Evolutionary conservation across 2,329 filamentous ascomycete genomes (phyloP).

Genomic region (Neofusicoccum laricinum): DNA sequence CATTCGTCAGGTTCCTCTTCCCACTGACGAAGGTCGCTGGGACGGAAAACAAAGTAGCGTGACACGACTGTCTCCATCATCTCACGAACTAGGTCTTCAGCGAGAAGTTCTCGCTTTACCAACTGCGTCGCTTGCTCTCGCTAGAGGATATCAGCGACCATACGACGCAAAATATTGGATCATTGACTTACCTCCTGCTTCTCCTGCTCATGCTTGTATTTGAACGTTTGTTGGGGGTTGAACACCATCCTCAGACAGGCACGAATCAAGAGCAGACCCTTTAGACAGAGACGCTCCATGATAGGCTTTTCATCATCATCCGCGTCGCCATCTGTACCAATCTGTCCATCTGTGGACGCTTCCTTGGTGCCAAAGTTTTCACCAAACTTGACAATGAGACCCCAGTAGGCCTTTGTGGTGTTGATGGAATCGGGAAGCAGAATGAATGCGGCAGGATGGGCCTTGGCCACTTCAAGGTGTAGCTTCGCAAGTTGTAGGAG

Average conservation of each 20-base stretch:
- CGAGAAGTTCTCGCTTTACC: slow-evolving; percentile 73
- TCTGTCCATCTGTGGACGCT: slow-evolving; percentile 27
- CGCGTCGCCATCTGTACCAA: slow-evolving; percentile 43
- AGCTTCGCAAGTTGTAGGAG: slow-evolving; percentile 88
- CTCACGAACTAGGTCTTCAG: slow-evolving; percentile 70
- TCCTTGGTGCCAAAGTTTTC: slow-evolving; percentile 62
- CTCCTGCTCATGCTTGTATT: slow-evolving; percentile 70
- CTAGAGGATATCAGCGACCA: slow-evolving; percentile 14
- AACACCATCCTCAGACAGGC: slow-evolving; percentile 84
- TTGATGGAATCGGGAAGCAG: slow-evolving; percentile 75
- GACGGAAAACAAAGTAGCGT: slow-evolving; percentile 82
- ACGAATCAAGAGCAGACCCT: slow-evolving; percentile 77
- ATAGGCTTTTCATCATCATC: slow-evolving; percentile 54
- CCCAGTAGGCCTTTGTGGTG: slow-evolving; percentile 82
- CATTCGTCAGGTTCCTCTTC: slow-evolving; percentile 93
- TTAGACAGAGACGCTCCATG: slow-evolving; percentile 75
- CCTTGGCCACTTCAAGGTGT: slow-evolving; percentile 78
- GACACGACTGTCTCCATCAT: slow-evolving; percentile 84
- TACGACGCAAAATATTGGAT: background rate
- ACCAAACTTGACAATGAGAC: slow-evolving; percentile 71
- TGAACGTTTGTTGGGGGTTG: slow-evolving; percentile 76
- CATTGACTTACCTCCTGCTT: slow-evolving; percentile 58
- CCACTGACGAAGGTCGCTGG: slow-evolving; percentile 85
- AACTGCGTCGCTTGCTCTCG: slow-evolving; percentile 66
- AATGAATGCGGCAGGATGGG: slow-evolving; percentile 78